phyloP scores from a whole-genome alignment of 2,329 filamentous ascomycete genomes.

The Neofusicoccum umdonicola region DNA sequence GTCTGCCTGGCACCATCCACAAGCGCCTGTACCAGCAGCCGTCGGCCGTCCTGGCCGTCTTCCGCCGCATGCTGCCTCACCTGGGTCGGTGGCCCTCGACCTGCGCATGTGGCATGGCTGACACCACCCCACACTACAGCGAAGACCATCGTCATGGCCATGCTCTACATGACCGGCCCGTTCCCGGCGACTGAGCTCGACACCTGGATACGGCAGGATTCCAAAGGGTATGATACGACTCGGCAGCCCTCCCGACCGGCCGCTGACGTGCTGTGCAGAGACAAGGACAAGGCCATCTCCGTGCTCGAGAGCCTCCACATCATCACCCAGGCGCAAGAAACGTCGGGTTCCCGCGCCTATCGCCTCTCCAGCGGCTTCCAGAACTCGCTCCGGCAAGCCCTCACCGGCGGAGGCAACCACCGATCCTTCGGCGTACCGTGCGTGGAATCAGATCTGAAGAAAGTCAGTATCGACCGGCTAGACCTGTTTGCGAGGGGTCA shows the following conservation, averaged over 20 bases:
- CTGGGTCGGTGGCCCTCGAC: conserved; percentile 59
- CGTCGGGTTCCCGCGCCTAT: conserved; percentile 67
- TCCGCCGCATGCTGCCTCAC: conserved; percentile 93
- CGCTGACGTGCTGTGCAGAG: conserved; percentile 44
- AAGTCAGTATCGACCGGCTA: conserved; percentile 66
- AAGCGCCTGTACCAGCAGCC: conserved; percentile 92
- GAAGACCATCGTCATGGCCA: conserved; percentile 92
- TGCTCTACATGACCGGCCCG: conserved; percentile 84
- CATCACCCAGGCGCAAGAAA: conserved; percentile 56
- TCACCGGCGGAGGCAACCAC: conserved; percentile 82
- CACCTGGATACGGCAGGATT: conserved; percentile 73
- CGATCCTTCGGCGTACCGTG: conserved; percentile 90
- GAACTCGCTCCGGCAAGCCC: conserved; percentile 75
- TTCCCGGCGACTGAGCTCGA: conserved; percentile 80
- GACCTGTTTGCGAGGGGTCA: conserved; percentile 83
- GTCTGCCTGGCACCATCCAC: conserved; percentile 85
- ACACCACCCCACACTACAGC: conserved; percentile 50
- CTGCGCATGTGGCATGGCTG: neutral
- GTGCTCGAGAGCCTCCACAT: conserved; percentile 87
- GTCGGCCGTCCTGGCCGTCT: conserved; percentile 91
- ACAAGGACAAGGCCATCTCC: conserved; percentile 79
- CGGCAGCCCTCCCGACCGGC: too few relatives aligned
- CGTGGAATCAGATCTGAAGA: conserved; percentile 58
- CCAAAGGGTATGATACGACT: conserved; percentile 48
- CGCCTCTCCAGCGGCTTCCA: conserved; percentile 79